Base-by-base conservation (phyloP, 1,139 yeast genomes). In the Nakaseomyces nivariensis region DNA sequence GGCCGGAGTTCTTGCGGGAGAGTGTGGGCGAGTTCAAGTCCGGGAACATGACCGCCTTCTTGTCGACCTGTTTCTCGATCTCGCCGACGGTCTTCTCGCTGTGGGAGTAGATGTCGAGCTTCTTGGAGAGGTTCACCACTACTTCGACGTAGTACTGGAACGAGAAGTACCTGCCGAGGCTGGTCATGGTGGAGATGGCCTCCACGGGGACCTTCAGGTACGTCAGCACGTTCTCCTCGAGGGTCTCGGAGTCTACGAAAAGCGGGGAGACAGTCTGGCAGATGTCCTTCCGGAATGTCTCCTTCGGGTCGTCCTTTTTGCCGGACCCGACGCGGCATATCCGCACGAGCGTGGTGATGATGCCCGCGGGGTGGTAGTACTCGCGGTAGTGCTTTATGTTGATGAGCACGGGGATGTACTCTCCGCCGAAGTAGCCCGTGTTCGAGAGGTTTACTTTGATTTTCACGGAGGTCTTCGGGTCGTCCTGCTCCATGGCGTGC, bases 81-180 rank as follows among this genome's bases (percentile, higher is more conserved):
- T 38, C 13, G 4, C 10, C 5, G 4, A 38, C 13, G 10, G 43
- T 9, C 17, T 38, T 38, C 17, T 38, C 32, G 13, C 32, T 8
- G 11, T 63, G 64, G 2, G 63, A 61, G 45, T 61, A 57, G 1
- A 66, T 62, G 22, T 66, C 58, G 43, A 68, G 72, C 45, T 74
- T 73, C 42, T 74, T 76, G 3, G 82, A 75, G 36, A 89, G 68
- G 60, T 88, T 89, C 26, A 85, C 79, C 51, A 88, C 74, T 1
- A 85, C 92, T 63, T 89, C 97, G 17, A 89, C 72, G 61, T 85
- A 86, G 63, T 89, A 89, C 60, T 86, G 94, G 66, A 89, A 89
- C 2, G 89, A 77, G 4, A 88, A 88, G 47, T 83, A 70, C 1
- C 82, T 82, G 45, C 55, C 54, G 52, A 87, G 79, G 1, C 86